Base-by-base conservation (phyloP, 2,329 filamentous ascomycete genomes). In the Trichoderma citrinoviride region DNA sequence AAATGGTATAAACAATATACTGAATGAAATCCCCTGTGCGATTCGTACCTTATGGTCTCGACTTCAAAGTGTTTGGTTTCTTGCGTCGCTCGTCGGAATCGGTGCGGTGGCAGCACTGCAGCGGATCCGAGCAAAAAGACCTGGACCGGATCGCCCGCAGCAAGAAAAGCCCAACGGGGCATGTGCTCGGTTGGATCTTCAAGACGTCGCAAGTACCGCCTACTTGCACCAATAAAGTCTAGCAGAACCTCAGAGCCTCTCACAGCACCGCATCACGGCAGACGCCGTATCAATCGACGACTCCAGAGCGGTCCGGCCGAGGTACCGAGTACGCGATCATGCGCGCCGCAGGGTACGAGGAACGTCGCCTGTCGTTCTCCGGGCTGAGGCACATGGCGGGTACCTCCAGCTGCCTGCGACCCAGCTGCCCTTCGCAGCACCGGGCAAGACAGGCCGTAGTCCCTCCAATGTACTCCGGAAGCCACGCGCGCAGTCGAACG, bases 31-130 rank as follows among this genome's bases (percentile, higher is more conserved):
- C 21, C 33, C 57, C 46, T 52, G 33, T 61, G 57, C 57, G 46
- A 41, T 61, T 29, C 33, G 41, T 17, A n/a, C n/a, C n/a, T n/a
- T n/a, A 10, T 40, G 33, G 17, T 61, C 15, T 21, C 21, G 14
- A 37, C 33, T 37, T 14, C 12, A 37, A 3, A 37, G 5, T 37
- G 12, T 14, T 37, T 5, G 8, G 5, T 1, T 37, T 50, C 40
- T 29, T 41, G 47, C 23, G 54, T 40, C 29, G 55, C 43, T 12
- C 23, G 23, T 46, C 54, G 40, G 43, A 43, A 41, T 54, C 60
- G 49, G 60, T 25, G 40, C 49, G 49, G 60, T 54, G 60, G 49
- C n/a, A 62, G 60, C 60, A 62, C 60, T 54, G 60, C 60, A 62
- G 49, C 60, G 49, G 60, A 43, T 25, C 60, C 49, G 60, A 62